Evolutionary conservation across 2,329 filamentous ascomycete species (phyloP), one percentile per base, ranked within the genome.

Genomic region (Sarocladium strictum): DNA sequence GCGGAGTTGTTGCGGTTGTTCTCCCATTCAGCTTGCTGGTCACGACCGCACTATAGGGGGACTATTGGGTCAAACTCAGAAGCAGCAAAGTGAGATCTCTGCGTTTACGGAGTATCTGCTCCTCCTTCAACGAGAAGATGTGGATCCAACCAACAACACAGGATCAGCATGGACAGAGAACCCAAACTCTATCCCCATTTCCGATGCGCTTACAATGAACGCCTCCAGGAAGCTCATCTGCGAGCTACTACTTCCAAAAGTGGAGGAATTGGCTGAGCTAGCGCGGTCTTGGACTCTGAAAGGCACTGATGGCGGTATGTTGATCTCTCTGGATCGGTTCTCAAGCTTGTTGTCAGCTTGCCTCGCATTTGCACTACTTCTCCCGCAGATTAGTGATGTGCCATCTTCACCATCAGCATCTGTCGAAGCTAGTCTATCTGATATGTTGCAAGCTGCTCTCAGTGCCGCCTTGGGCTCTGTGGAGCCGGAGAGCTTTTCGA

Each of bases 1-100:
- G n/a, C 74, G 83, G 57, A 77, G 80, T 15, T 90, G 88, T 61
- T 84, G 87, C 35, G 88, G 89, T 10, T 68, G 3, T 60, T 64
- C 5, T 56, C 77, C 17, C 54, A 62, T 3, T 61, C 69, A 47
- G 57, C 62, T 9, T 57, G 57, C 1, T 19, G 50, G 50, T 3
- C 63, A 66, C 2, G 65, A 70, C 14, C 64, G 69, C 27, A 64
- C 71, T 2, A 75, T 76, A n/a, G 76, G 77, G 6, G 77, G 78
- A 0, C 60, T 70, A 1, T 69, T 83, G 38, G 69, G 71, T 10
- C 76, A 81, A 55, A 71, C 75, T 2, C 75, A 78, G 72, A 73
- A 70, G 55, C 62, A 69, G 1, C 71, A 79, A 14, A 63, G 65
- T 24, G 70, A 76, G 40, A 72, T 70, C 11, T 70, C 74, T 43